phyloP scores from a whole-genome alignment of 2,329 filamentous ascomycete genomes.

The Ophiocordyceps polyrhachis-furcata region DNA sequence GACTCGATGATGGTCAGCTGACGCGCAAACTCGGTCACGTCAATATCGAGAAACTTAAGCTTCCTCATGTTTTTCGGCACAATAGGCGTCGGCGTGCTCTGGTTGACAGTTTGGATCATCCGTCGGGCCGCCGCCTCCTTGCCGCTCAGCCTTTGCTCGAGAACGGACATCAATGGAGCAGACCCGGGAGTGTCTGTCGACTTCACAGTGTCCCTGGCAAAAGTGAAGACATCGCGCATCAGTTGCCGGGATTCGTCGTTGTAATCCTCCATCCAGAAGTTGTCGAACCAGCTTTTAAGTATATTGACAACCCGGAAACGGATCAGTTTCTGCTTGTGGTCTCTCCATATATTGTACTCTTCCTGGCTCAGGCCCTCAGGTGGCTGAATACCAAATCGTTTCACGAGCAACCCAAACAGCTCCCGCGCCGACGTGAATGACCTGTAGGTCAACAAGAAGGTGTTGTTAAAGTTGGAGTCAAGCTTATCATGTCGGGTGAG shows the following conservation, averaged over 20 bases:
- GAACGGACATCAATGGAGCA: conserved; percentile 61
- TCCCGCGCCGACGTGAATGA: conserved; percentile 87
- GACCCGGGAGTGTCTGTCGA: conserved; percentile 86
- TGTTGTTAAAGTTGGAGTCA: conserved; percentile 91
- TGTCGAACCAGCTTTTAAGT: conserved; percentile 94
- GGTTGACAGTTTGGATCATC: conserved; percentile 70
- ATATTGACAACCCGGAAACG: conserved; percentile 95
- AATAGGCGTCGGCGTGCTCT: conserved; percentile 69
- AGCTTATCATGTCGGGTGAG: conserved; percentile 90
- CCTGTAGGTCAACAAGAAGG: conserved; percentile 88
- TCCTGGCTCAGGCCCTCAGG: conserved; percentile 57
- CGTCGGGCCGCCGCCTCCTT: conserved; percentile 75
- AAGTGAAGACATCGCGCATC: conserved; percentile 74
- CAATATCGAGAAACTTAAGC: conserved; percentile 94
- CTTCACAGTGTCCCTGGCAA: conserved; percentile 81
- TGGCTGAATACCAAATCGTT: conserved; percentile 82
- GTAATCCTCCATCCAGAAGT: conserved; percentile 94
- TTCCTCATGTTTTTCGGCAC: conserved; percentile 99
- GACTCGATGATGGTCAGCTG: conserved; percentile 96
- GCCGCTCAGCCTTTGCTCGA: conserved; percentile 76
- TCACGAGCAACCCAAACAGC: conserved; percentile 80
- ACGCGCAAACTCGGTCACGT: conserved; percentile 88
- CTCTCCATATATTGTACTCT: conserved; percentile 76
- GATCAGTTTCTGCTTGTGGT: conserved; percentile 90
- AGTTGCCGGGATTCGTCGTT: conserved; percentile 69